Evolutionary conservation across 164 flowering plant genomes (phyloP), one percentile per base, ranked within the genome.

Genomic region (Kingdonia uniflora): DNA sequence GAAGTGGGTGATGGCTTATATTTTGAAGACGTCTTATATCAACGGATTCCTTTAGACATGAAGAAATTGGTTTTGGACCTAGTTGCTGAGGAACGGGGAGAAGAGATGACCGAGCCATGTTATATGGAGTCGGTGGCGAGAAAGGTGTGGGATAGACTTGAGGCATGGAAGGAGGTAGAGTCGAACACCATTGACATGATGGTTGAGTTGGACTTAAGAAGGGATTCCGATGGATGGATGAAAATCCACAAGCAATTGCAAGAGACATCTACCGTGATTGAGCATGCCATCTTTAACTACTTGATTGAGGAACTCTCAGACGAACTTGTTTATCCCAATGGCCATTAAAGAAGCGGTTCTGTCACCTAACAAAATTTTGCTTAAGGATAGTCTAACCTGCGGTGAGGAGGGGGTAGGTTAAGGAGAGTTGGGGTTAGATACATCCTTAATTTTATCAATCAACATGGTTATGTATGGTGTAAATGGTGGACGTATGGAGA

Each of bases 171-270:
- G 57, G 77, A 77, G 17, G 89, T 74, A 37, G 76, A 77, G 23
- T 62, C 71, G 1, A 74, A 77, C 74, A 84, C 85, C 24, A 77
- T 82, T 6, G 88, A 86, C 63, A 78, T 78, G 95, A 86, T 86
- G 87, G 81, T 89, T n/a, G 90, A 74, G 33, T 56, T 73, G 56
- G 90, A 84, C 53, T 70, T 84, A 21, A 75, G 57, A 42, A 69
- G 52, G 16, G 82, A 79, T 33, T 8, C 54, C 5, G 67, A 67
- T 38, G 76, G 46, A 22, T 86, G 95, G 95, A 76, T 53, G 57
- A 74, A 51, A 41, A 49, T 50, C 29, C 55, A 54, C 2, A 74
- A 70, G 51, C 74, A 82, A 57, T 49, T 71, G 39, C 51, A 41
- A 41, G 79, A 73, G 52, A 57, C 51, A 0, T 78, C 73, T 0